These are phyloP conservation scores for Trametes coccinea DNA, from an alignment of 768 basidiomycete genomes.

Conservation along the genomic window DNA sequence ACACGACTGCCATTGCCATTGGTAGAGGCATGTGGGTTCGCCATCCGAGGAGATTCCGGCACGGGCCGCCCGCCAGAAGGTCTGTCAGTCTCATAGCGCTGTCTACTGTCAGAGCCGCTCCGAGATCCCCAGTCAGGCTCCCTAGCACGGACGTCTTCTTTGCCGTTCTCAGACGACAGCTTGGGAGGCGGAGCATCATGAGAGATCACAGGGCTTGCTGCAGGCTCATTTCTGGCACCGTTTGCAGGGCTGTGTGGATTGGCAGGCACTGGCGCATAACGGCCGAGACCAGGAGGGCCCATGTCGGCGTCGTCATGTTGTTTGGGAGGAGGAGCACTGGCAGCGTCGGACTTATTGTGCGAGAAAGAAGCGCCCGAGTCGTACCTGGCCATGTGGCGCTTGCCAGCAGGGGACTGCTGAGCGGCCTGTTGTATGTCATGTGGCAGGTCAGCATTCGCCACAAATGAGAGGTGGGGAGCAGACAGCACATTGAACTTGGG, in stretches of 20 bases:
- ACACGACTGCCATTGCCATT: conserved; percentile 4
- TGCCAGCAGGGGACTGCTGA: neutral
- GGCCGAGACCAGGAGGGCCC: conserved; percentile 6
- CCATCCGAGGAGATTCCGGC: neutral
- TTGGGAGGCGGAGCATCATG: conserved; percentile 33
- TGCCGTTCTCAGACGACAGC: conserved; percentile 27
- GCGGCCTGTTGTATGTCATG: neutral
- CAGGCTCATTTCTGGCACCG: conserved; percentile 1
- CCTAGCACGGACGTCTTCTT: conserved; percentile 29
- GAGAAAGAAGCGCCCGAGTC: neutral
- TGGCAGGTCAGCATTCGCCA: neutral
- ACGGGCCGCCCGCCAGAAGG: conserved; percentile 1
- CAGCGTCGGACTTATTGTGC: neutral
- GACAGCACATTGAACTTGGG: conserved; percentile 8
- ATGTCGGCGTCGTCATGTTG: neutral
- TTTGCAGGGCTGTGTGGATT: neutral
- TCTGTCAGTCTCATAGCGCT: conserved; percentile 21
- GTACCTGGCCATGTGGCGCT: neutral
- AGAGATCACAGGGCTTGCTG: conserved; percentile 11
- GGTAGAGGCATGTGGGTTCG: neutral
- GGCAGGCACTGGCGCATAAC: neutral
- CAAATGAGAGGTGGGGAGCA: neutral
- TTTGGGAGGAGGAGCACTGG: neutral
- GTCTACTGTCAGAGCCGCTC: conserved; percentile 25
- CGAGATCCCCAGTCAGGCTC: conserved; percentile 28